A percentile compares a stretch with the other conserved stretches of the same genome.
phyloP scores from a whole-genome alignment of 2,329 filamentous ascomycete genomes.

The Zymoseptoria tritici region DNA sequence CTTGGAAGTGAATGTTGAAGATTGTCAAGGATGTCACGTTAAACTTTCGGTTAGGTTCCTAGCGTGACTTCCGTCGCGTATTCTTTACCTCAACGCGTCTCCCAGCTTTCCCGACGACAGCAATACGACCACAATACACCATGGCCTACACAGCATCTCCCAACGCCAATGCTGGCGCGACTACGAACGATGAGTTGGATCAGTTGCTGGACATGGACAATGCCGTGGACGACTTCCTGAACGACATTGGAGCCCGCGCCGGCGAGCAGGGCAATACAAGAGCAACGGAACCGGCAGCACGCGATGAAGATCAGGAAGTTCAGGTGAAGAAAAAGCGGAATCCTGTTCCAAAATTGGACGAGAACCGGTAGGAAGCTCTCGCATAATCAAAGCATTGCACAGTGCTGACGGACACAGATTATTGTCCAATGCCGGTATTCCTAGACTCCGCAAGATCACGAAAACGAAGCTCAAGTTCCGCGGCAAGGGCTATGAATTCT shows the following conservation, averaged over 20 bases:
- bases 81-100: constrained; percentile 2
- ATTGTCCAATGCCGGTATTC: constrained; percentile 76
- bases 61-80: constrained; percentile 5
- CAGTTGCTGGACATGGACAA: constrained; percentile 72
- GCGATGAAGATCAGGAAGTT: constrained; percentile 78
- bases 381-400: not conserved
- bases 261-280: constrained; percentile 26
- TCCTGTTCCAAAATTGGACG: constrained; percentile 80
- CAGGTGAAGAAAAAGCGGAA: constrained; percentile 69
- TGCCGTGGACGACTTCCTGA: constrained; percentile 45
- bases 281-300: constrained; percentile 27
- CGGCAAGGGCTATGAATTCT: constrained; percentile 94
- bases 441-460: constrained; percentile 66
- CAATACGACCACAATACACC: not conserved
- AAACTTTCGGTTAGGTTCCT: not conserved
- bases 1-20: not conserved
- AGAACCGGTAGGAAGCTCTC: constrained; percentile 50
- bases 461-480: constrained; percentile 68
- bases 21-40: not conserved
- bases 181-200: constrained; percentile 46
- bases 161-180: constrained; percentile 11
- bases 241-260: constrained; percentile 33
- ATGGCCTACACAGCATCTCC: constrained; percentile 27
- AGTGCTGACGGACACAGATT: constrained; percentile 47
- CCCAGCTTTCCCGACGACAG: not conserved